Base-by-base conservation (phyloP, 108 stramenopile genomes). In the Fistulifera pelliculosa region DNA sequence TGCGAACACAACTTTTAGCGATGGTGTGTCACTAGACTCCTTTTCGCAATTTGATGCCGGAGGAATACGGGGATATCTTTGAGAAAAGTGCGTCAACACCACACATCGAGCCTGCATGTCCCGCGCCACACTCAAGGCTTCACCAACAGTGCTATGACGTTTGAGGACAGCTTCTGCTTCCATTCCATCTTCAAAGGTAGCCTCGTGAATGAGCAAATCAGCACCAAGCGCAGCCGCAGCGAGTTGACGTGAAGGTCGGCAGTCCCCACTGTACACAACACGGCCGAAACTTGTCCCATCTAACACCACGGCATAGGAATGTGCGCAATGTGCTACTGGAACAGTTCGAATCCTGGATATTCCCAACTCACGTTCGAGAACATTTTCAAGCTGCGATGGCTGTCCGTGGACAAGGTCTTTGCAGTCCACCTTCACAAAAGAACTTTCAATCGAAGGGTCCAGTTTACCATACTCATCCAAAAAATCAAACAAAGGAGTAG, bases 141-240 rank as follows among this genome's bases (percentile, higher is more conserved):
- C 94, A 35, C 85, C 83, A 16, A 94, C 79, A 7, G 98, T 99
- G 38, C 72, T 88, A 75, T 99, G 98, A 11, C 77, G 71, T 67
- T 96, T 96, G 41, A 85, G 51, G 2, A 69, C 66, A 17, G 90
- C 93, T 52, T 93, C 87, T 7, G 80, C 84, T 61, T 83, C 84
- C 85, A 91, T 85, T 23, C 80, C 90, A 70, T 96, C 87, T 56
- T 94, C 94, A 70, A 98, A 98, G 7, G 98, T 98, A 21, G 98
- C 96, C 71, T 98, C 98, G 45, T 98, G 98, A 53, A 98, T 93
- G 8, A 98, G 74, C 23, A 98, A 27, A 35, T 93, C 82, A 8
- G 92, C 77, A 23, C 77, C 78, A 35, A 41, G 35, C 5, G 74
- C 95, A 45, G 54, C 71, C 35, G 58, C 43, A 4, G 86, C 93